Percentiles rank a stretch among this genome's conserved stretches.
These are phyloP conservation scores for Chlorella sp. DNA, from an alignment of 139 green algal species.

Conservation along the genomic window DNA sequence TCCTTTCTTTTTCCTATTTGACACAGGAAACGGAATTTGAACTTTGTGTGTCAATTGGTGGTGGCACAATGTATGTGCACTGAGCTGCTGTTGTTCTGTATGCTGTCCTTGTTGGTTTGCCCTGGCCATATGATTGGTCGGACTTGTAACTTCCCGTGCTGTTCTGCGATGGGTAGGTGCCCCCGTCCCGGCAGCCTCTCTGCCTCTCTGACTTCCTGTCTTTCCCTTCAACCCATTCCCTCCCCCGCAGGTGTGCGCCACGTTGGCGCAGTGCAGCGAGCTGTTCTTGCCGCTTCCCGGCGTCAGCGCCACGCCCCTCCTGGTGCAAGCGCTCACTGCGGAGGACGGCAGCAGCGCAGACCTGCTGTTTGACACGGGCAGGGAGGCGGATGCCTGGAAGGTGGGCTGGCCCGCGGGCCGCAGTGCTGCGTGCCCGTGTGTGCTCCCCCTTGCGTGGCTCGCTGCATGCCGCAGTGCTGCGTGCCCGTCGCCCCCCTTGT, in stretches of 20 bases:
- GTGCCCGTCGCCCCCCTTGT: slow-evolving; percentile 27
- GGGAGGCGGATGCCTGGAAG: slow-evolving; percentile 55
- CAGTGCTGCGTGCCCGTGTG: slow-evolving; percentile 71
- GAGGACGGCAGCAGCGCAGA: slow-evolving; percentile 4
- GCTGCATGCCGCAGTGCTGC: slow-evolving; percentile 60
- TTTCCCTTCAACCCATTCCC: not conserved
- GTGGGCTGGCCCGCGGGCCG: not conserved
- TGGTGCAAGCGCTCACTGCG: slow-evolving; percentile 25
- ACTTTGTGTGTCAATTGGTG: too few species aligned
- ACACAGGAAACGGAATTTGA: too few species aligned
- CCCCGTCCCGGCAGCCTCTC: not conserved
- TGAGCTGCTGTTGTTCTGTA: not conserved
- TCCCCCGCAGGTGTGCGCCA: slow-evolving; percentile 51
- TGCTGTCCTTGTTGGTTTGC: not conserved
- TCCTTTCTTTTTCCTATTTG: not conserved
- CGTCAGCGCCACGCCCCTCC: slow-evolving; percentile 33
- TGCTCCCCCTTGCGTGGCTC: too few species aligned
- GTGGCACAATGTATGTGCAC: too few species aligned
- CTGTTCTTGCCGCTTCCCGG: slow-evolving; percentile 70
- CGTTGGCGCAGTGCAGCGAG: slow-evolving; percentile 69
- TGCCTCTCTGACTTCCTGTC: not conserved
- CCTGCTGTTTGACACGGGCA: slow-evolving; percentile 51
- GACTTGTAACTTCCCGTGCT: not conserved
- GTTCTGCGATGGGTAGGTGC: not conserved
- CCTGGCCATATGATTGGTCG: not conserved